These are phyloP conservation scores for Sporisorium exsertum DNA, from an alignment of 1,284 basidiomycete species.

Conservation along the genomic window DNA sequence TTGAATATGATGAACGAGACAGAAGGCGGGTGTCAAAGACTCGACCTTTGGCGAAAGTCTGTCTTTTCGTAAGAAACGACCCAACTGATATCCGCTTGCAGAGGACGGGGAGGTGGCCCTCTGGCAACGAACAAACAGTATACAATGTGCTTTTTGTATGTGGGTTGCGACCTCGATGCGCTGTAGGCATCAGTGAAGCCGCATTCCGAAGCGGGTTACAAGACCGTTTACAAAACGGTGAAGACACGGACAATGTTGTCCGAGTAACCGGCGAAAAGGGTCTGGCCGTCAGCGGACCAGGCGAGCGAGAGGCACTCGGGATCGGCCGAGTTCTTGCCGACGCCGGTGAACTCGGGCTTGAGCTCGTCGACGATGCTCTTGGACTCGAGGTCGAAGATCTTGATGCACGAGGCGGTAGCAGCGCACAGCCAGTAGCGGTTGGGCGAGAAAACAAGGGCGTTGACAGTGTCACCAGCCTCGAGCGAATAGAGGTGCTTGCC, in stretches of 20 bases:
- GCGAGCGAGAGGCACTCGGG: conserved; percentile 98
- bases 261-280: conserved; percentile 81
- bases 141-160: conserved; percentile 7
- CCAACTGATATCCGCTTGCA: neutral
- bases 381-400: conserved; percentile 74
- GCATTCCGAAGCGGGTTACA: neutral
- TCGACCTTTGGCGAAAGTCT: neutral
- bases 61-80: conserved; percentile 3
- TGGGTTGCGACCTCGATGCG: conserved; percentile 1
- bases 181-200: neutral
- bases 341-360: conserved; percentile 74
- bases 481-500: conserved; percentile 99
- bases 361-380: conserved; percentile 99
- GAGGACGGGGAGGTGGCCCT: neutral
- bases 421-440: conserved; percentile 95
- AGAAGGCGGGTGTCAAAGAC: neutral
- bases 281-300: conserved; percentile 98
- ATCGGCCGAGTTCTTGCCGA: conserved; percentile 81
- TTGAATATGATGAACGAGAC: conserved; percentile 11
- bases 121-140: neutral
- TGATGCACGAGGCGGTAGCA: conserved; percentile 96
- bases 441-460: conserved; percentile 98
- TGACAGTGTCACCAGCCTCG: conserved; percentile 98
- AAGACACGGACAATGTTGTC: conserved; percentile 70
- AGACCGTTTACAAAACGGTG: conserved; percentile 66